Evolutionary conservation across 495 filamentous ascomycete species (phyloP), one percentile per base, ranked within the genome.

Genomic region (Cetradonia linearis): DNA sequence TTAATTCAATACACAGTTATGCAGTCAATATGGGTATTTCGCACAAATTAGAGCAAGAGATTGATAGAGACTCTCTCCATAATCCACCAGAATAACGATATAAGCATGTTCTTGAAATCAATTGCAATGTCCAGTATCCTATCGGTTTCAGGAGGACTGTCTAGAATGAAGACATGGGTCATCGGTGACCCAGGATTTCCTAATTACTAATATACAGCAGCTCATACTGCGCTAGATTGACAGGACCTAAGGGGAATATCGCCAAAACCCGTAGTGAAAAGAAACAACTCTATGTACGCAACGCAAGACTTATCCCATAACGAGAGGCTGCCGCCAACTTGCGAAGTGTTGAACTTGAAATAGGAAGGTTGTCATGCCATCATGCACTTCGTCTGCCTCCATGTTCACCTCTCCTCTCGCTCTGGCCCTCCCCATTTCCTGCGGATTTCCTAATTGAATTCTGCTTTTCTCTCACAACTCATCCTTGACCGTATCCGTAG

Each of bases 381-480:
- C 47, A 16, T 59, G 33, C 57, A 49, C 31, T 18, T 52, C 47
- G 27, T 38, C 57, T 33, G 11, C 18, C 9, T 25, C 25, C 33
- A 20, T 28, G 20, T 47, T 20, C 14, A 5, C 18, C 33, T 23
- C 9, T 49, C 40, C 9, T 27, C 46, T 47, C 33, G n/a, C 44
- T 23, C 38, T 18, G 28, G 3, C 23, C 37, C 28, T 40, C 9
- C 4, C 28, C 25, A 9, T 13, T 25, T n/a, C 30, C 28, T 28
- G 6, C 49, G 18, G 20, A 13, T 23, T 23, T 11, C 42, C 2
- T n/a, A 2, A 1, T 4, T 10, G 25, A 4, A 10, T 5, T 25
- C n/a, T 25, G n/a, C 16, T 10, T 2, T 9, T 18, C 7, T 9
- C 27, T 73, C 69, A 87, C 58, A 87, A 67, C 68, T 87, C 83